Evolutionary conservation across 225 moss, liverwort and hornwort species (phyloP).

Genomic region (Thuidium tamariscinum): DNA sequence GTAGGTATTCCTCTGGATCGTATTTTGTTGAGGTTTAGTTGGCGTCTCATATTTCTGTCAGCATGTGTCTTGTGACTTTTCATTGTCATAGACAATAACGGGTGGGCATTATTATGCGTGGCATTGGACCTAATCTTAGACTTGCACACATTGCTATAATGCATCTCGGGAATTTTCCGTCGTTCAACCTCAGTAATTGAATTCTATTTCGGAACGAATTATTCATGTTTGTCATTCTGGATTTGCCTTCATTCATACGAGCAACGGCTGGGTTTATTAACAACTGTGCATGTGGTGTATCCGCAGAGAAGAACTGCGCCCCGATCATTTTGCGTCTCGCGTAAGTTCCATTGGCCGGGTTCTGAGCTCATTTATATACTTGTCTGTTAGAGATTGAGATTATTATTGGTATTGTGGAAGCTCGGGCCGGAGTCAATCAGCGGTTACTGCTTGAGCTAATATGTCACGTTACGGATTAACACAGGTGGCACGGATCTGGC

Average conservation of each 20-base stretch:
- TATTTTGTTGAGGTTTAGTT: too few species aligned
- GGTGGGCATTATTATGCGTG: too few species aligned
- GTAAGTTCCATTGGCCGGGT: constrained; percentile 26
- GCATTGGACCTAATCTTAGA: too few species aligned
- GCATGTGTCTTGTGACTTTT: too few species aligned
- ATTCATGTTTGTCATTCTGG: too few species aligned
- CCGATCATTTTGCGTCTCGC: constrained; percentile 80
- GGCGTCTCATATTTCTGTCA: neutral
- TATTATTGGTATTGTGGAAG: neutral
- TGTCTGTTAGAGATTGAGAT: neutral
- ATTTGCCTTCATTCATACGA: neutral
- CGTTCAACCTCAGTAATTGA: too few species aligned
- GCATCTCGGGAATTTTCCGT: too few species aligned
- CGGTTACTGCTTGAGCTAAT: neutral
- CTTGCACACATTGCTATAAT: neutral
- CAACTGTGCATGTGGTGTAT: neutral
- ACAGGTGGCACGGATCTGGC: constrained; percentile 87
- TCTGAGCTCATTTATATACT: neutral
- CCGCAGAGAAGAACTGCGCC: constrained; percentile 82
- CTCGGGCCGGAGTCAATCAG: neutral
- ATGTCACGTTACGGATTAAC: neutral
- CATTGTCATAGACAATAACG: neutral
- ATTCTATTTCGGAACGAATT: neutral
- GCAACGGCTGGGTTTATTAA: neutral
- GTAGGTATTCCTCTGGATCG: neutral